Percentiles rank a stretch among this genome's conserved stretches.
phyloP scores from a whole-genome alignment of 495 filamentous ascomycete genomes.

The Podospora bellae-mahoneyi region DNA sequence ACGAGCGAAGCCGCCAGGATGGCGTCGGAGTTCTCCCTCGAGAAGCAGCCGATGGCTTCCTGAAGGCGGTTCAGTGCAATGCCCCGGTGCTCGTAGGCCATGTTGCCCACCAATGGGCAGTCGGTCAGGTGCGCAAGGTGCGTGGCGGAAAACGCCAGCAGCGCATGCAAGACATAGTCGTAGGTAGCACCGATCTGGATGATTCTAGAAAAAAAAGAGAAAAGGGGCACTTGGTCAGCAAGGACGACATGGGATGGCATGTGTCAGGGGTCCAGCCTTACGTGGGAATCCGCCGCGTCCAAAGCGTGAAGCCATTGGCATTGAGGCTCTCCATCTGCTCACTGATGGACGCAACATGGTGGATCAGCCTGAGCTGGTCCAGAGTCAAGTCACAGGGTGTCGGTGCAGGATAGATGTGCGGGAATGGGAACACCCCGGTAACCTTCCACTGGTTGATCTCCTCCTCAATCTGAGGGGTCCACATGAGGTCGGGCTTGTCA shows the following conservation, averaged over 20 bases:
- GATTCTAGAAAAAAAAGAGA: conserved; percentile 56
- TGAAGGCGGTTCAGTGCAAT: conserved; percentile 84
- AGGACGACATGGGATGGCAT: background rate
- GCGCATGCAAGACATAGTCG: conserved; percentile 87
- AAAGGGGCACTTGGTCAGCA: conserved; percentile 26
- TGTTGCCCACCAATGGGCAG: conserved; percentile 75
- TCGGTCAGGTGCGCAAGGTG: conserved; percentile 84
- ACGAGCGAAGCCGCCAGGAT: conserved; percentile 89
- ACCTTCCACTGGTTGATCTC: conserved; percentile 79
- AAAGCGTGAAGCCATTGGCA: conserved; percentile 77
- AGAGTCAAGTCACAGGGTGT: conserved; percentile 62
- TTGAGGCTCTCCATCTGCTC: conserved; percentile 73
- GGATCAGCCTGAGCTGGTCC: conserved; percentile 80
- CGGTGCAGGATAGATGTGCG: conserved; percentile 64
- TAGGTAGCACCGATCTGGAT: conserved; percentile 75
- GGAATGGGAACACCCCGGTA: conserved; percentile 84
- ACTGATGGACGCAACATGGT: conserved; percentile 84
- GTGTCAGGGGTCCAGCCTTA: conserved; percentile 46
- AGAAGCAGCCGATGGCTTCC: conserved; percentile 80
- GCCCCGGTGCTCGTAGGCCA: conserved; percentile 82
- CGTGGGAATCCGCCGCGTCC: conserved; percentile 90
- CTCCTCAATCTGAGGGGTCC: conserved; percentile 76
- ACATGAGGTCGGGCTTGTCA: conserved; percentile 72
- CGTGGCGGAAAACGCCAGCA: conserved; percentile 85
- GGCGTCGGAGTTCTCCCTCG: conserved; percentile 81